Evolutionary conservation across 495 filamentous ascomycete genomes (phyloP).

Genomic region (Talaromyces borbonicus): DNA sequence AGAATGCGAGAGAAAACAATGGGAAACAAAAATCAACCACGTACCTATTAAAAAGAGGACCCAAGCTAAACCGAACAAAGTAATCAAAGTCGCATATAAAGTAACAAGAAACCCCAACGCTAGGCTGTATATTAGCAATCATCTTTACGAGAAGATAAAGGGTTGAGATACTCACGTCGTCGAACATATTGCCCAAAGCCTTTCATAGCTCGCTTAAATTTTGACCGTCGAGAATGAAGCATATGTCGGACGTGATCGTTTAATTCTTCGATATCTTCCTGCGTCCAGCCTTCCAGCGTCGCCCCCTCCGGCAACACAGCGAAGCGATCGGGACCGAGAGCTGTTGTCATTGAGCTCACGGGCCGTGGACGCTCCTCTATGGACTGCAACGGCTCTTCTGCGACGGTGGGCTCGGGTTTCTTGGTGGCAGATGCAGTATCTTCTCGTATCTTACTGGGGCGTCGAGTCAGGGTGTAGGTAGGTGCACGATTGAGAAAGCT

Average conservation of each 20-base stretch:
- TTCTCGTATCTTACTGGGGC: slow-evolving; percentile 19
- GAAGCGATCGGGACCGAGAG: slow-evolving; percentile 25
- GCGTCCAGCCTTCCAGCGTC: slow-evolving; percentile 56
- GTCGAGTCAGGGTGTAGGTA: slow-evolving; percentile 59
- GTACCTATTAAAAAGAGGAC: slow-evolving; percentile 69
- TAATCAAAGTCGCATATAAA: slow-evolving; percentile 71
- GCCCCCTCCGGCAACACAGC: slow-evolving; percentile 44
- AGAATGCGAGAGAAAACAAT: background rate
- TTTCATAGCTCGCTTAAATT: slow-evolving; percentile 64
- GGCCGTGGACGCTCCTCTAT: slow-evolving; percentile 16
- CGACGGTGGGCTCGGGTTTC: slow-evolving; percentile 22
- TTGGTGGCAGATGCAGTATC: slow-evolving; percentile 18
- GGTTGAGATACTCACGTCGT: slow-evolving; percentile 39
- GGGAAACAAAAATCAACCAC: background rate
- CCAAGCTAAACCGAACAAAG: slow-evolving; percentile 72
- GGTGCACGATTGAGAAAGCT: slow-evolving; percentile 57
- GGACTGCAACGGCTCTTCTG: slow-evolving; percentile 15
- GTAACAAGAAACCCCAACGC: slow-evolving; percentile 68
- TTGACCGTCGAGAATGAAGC: slow-evolving; percentile 65
- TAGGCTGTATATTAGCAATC: slow-evolving; percentile 12
- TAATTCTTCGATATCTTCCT: slow-evolving; percentile 57
- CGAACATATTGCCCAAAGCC: slow-evolving; percentile 65
- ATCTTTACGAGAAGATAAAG: background rate
- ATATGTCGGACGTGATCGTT: slow-evolving; percentile 78
- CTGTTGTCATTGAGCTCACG: slow-evolving; percentile 24